Conservation (phyloP, 768 basidiomycete species). For the Megacollybia marginata region DNA sequence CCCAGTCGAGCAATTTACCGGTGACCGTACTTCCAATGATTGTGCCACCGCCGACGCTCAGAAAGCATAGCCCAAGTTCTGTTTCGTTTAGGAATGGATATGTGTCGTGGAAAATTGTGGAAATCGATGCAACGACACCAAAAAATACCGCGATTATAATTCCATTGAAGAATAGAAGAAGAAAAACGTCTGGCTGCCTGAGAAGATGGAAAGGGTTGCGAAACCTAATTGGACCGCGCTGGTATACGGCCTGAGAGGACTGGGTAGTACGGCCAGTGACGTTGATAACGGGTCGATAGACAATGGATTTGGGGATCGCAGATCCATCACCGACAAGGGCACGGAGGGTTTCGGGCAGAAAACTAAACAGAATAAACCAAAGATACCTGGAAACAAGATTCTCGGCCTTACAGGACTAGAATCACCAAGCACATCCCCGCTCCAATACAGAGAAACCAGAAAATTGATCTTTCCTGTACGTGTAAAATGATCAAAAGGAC, state of each 20-base stretch:
- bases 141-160: slow-evolving; percentile 51
- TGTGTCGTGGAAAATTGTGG: slow-evolving; percentile 47
- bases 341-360: slow-evolving; percentile 48
- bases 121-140: slow-evolving; percentile 51
- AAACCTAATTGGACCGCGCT: slow-evolving; percentile 25
- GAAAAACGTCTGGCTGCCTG: slow-evolving; percentile 45
- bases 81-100: slow-evolving; percentile 60
- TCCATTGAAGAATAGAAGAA: slow-evolving; percentile 45
- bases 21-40: slow-evolving; percentile 47
- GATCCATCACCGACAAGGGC: slow-evolving; percentile 47
- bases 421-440: slow-evolving; percentile 37
- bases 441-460: slow-evolving; percentile 54
- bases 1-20: slow-evolving; percentile 59
- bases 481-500: background rate
- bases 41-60: slow-evolving; percentile 70
- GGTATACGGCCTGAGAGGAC: slow-evolving; percentile 26
- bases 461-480: slow-evolving; percentile 37
- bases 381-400: slow-evolving; percentile 24
- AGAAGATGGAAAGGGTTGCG: slow-evolving; percentile 53
- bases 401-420: slow-evolving; percentile 34
- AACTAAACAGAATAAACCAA: slow-evolving; percentile 31
- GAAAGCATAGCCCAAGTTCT: slow-evolving; percentile 69
- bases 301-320: slow-evolving; percentile 35
- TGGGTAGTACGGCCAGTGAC: slow-evolving; percentile 18
- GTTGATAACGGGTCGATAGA: slow-evolving; percentile 51